Conservation (phyloP, 345 rosid species). For the Excoecaria agallocha region DNA sequence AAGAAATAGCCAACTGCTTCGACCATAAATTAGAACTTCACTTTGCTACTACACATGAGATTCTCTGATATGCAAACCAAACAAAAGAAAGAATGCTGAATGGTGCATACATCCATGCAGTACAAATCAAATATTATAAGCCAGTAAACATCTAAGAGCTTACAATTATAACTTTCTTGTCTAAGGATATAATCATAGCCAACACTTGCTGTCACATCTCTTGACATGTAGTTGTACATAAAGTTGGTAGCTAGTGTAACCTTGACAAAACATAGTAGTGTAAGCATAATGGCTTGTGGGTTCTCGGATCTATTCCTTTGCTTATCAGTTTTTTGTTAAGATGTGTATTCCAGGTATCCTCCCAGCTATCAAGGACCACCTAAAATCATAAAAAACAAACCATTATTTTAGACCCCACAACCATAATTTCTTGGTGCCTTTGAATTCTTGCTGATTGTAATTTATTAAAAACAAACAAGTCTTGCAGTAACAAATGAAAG, state of each 20-base stretch:
- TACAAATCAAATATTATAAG: not conserved
- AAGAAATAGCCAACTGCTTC: not conserved
- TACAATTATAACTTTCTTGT: conserved; percentile 56
- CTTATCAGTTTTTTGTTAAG: too few species aligned
- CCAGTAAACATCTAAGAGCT: not conserved
- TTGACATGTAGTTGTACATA: conserved; percentile 84
- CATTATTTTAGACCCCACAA: too few species aligned
- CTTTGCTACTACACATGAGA: too few species aligned
- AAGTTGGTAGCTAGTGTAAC: conserved; percentile 86
- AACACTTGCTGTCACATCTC: conserved; percentile 80
- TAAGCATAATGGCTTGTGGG: conserved; percentile 16
- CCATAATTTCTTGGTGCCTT: too few species aligned
- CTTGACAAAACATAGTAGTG: conserved; percentile 32
- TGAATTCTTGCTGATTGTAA: too few species aligned
- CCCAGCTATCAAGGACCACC: too few species aligned
- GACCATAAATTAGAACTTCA: not conserved
- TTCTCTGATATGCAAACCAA: not conserved
- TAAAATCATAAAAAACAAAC: too few species aligned
- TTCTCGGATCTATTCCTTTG: too few species aligned
- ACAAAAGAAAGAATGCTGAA: not conserved
- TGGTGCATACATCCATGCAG: not conserved
- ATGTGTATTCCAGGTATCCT: too few species aligned
- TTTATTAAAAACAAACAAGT: too few species aligned
- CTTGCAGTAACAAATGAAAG: too few species aligned
- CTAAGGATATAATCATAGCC: conserved; percentile 95